phyloP scores from a whole-genome alignment of 2,329 filamentous ascomycete genomes.

The Paracorniculantispora psalliotae region DNA sequence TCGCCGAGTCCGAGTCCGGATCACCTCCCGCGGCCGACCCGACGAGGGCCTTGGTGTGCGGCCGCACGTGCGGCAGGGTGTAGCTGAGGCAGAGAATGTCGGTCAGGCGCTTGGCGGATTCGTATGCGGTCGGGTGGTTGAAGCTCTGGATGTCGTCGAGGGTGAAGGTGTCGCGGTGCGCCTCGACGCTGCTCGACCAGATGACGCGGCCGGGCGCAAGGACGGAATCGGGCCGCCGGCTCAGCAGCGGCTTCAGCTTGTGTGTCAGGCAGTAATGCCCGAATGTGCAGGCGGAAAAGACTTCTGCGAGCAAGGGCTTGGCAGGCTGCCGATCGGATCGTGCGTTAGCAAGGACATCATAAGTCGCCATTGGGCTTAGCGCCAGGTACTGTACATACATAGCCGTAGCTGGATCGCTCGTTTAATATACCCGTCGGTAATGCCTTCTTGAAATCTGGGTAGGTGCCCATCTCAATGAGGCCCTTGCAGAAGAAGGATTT shows the following conservation, averaged over 20 bases:
- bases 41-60: slow-evolving; percentile 55
- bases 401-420: slow-evolving; percentile 30
- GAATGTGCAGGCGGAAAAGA: slow-evolving; percentile 91
- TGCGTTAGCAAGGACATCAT: neutral
- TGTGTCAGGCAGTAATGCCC: slow-evolving; percentile 90
- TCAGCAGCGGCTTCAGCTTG: slow-evolving; percentile 69
- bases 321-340: slow-evolving; percentile 38
- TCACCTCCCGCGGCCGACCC: slow-evolving; percentile 23
- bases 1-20: slow-evolving; percentile 9
- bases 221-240: slow-evolving; percentile 35
- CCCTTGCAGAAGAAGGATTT: slow-evolving; percentile 52
- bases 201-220: slow-evolving; percentile 62
- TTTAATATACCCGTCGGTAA: slow-evolving; percentile 41
- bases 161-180: slow-evolving; percentile 48
- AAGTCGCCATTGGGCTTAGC: neutral
- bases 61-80: slow-evolving; percentile 57
- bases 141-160: slow-evolving; percentile 73
- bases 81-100: slow-evolving; percentile 76
- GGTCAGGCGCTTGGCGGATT: slow-evolving; percentile 80
- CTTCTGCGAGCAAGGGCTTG: slow-evolving; percentile 62
- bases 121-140: slow-evolving; percentile 62
- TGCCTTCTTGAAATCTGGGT: slow-evolving; percentile 71
- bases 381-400: slow-evolving; percentile 23
- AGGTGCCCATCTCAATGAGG: slow-evolving; percentile 64
- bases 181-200: slow-evolving; percentile 83